Percentiles rank a stretch among this genome's conserved stretches.
Evolutionary conservation across 2,329 filamentous ascomycete genomes (phyloP).

Genomic region (Macrophomina tecta): DNA sequence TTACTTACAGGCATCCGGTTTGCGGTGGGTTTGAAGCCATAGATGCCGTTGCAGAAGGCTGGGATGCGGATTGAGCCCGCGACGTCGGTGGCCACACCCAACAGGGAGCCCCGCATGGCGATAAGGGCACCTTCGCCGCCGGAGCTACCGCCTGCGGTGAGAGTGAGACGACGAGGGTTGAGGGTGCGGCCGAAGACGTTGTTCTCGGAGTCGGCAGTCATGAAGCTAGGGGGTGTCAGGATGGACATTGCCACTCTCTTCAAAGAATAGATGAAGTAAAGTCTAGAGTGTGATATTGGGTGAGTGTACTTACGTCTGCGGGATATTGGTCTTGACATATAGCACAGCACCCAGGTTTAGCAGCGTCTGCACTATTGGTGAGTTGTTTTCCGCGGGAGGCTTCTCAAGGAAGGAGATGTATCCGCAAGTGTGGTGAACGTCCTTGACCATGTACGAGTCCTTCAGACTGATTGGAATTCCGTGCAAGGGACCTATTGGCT

Average conservation of each 20-base stretch:
- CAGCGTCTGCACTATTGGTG: slow-evolving; percentile 45
- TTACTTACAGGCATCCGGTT: slow-evolving; percentile 46
- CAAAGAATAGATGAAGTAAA: slow-evolving; percentile 32
- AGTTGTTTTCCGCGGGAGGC: slow-evolving; percentile 39
- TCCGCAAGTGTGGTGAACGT: slow-evolving; percentile 63
- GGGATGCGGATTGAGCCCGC: slow-evolving; percentile 75
- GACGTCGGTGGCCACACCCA: slow-evolving; percentile 70
- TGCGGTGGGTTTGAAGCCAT: slow-evolving; percentile 50
- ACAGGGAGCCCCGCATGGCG: slow-evolving; percentile 62
- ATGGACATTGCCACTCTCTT: too few relatives aligned
- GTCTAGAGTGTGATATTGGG: slow-evolving; percentile 55
- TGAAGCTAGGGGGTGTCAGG: slow-evolving; percentile 36
- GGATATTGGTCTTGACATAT: slow-evolving; percentile 61
- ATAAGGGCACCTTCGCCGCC: slow-evolving; percentile 70
- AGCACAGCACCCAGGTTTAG: slow-evolving; percentile 54
- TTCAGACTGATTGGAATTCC: slow-evolving; percentile 42
- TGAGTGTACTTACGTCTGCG: slow-evolving; percentile 45
- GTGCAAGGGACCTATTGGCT: slow-evolving; percentile 57
- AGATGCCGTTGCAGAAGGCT: slow-evolving; percentile 71
- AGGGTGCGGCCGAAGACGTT: slow-evolving; percentile 67
- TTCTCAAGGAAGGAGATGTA: slow-evolving; percentile 55
- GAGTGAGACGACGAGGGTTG: slow-evolving; percentile 66
- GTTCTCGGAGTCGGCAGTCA: slow-evolving; percentile 61
- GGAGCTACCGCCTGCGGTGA: slow-evolving; percentile 68
- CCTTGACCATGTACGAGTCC: slow-evolving; percentile 67